Evolutionary conservation across 352 stramenopile species (phyloP).

Genomic region (Thraustochytrium striatum): DNA sequence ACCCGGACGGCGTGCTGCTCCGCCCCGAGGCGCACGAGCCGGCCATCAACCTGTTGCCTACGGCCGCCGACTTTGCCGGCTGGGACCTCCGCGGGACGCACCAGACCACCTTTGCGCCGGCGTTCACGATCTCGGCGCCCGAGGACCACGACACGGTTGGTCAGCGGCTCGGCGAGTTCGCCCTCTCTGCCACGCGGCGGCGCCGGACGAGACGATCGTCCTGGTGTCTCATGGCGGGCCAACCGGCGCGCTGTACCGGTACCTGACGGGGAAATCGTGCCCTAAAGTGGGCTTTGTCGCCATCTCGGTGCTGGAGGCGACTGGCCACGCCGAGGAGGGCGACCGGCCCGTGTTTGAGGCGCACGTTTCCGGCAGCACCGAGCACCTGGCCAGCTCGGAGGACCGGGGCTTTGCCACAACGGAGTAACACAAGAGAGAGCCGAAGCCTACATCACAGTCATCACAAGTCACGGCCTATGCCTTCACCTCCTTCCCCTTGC

Average conservation of each 20-base stretch:
- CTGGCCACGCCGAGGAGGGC: neutral
- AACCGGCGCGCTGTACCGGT: neutral
- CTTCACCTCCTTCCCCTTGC: no score
- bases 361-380: neutral
- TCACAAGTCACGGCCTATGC: no score
- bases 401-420: conserved; percentile 10
- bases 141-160: conserved; percentile 22
- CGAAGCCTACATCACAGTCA: no score
- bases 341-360: neutral
- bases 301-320: conserved; percentile 8
- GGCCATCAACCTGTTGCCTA: neutral
- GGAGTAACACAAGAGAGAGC: no score
- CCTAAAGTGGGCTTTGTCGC: conserved; percentile 3
- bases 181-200: neutral
- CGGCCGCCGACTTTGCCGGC: neutral
- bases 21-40: conserved; percentile 1
- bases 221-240: conserved; percentile 9
- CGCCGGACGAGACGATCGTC: conserved; percentile 7
- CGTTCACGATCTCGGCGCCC: neutral
- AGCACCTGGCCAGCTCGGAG: neutral
- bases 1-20: conserved; percentile 10
- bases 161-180: neutral
- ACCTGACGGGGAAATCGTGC: conserved; percentile 24
- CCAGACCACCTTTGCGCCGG: conserved; percentile 2
- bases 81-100: neutral